Base-by-base conservation (phyloP, 805 yeast species). In the Spathaspora sp. region DNA sequence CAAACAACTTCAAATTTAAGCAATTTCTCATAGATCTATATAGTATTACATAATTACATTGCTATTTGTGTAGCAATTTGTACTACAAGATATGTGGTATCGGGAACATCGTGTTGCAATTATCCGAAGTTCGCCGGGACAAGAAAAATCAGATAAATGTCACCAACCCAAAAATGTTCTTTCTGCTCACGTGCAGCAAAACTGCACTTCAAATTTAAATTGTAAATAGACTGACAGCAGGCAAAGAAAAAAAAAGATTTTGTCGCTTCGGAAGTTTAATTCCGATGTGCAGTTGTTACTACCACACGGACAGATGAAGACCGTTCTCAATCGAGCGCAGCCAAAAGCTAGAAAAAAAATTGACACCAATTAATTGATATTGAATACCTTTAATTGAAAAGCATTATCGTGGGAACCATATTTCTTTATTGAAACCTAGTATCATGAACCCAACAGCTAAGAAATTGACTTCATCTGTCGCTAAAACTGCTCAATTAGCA, bases 401-500 rank as follows among this genome's bases (percentile, higher is more conserved):
- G 26, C 26, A 23, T n/a, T 23, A 23, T 23, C 3, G 26, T 23
- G 26, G 26, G 26, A 23, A 23, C 26, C 26, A 23, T n/a, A n/a
- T n/a, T n/a, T n/a, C n/a, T n/a, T n/a, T n/a, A 23, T 23, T n/a
- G 9, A 31, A 31, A 31, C 4, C 12, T 8, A 5, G n/a, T 14
- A 18, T 17, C 43, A 42, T 42, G 44, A 19, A 42, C 29, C 44
- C 44, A 19, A 42, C 44, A 12, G 29, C 44, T 20, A 42, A 42
- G 44, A 44, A 44, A 17, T 46, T 47, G 18, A 47, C 51, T 35
- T 50, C 53, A 28, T 50, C 56, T 20, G 70, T 76, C 55, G 78
- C 78, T 52, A 71, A 71, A 60, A 73, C 79, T 42, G 78, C 79
- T 57, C 66, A 65, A 49, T 61, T 68, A 59, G 76, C 75, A 51